Base-by-base conservation (phyloP, 202 grass and related monocot genomes). In the Panicum hallii region DNA sequence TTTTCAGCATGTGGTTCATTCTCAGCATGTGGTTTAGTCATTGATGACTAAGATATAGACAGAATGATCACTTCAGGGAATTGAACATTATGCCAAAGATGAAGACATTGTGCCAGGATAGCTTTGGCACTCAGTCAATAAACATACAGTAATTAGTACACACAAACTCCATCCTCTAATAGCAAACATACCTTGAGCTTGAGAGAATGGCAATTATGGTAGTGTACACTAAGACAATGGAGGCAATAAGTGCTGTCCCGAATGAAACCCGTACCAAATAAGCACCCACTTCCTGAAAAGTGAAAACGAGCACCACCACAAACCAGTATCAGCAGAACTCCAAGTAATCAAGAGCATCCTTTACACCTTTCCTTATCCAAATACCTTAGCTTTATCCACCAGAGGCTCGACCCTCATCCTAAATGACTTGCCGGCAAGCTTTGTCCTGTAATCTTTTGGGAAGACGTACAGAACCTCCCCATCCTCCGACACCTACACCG, bases 261-360 rank as follows among this genome's bases (percentile, higher is more conserved):
- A 99, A 99, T 26, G 93, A 99, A 52, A 96, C 93, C 74, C 96
- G 88, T 67, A 95, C 84, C 82, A 94, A 75, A 92, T 99, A 99
- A 42, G 88, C 91, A 80, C 89, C 85, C 72, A 81, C 75, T 75
- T 84, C 89, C 96, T 99, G 87, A 63, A 81, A 64, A 78, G 45
- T 92, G 82, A 63, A 81, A 60, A 78, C 43, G 74, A 75, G 88
- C 40, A 79, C 19, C 41, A 23, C 52, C 3, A 73, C 52, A 64
- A 64, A 71, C 7, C 15, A 72, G 72, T 40, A 70, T 92, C 64
- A 85, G 63, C 43, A 80, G 41, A 75, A 49, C 11, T 34, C 41
- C 20, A 19, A 44, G 44, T 67, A 62, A 75, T 62, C 47, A 57
- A 75, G 61, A 17, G 47, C 13, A 32, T 6, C 23, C 15, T 45